phyloP scores from a whole-genome alignment of 257 asterid species.

The Asclepias syriaca region DNA sequence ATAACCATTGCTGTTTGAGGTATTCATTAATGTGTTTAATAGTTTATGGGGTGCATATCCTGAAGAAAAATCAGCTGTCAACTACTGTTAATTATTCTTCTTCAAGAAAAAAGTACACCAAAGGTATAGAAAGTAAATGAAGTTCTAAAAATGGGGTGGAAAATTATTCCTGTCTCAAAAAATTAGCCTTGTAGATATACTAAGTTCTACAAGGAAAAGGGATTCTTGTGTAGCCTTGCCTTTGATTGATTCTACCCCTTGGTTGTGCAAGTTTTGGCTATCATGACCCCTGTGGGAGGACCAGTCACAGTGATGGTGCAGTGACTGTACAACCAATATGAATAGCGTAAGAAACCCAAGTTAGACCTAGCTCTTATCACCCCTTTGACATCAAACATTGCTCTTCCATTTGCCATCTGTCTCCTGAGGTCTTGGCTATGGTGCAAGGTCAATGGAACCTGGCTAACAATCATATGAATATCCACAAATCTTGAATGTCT shows the following conservation, averaged over 20 bases:
- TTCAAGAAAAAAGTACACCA: not conserved
- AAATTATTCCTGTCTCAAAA: not conserved
- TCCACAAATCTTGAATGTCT: conserved; percentile 48
- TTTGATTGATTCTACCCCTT: conserved; percentile 34
- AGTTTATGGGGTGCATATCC: not conserved
- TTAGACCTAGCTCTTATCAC: conserved; percentile 56
- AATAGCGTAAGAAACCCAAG: conserved; percentile 59
- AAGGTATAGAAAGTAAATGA: not conserved
- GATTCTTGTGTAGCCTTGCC: not conserved
- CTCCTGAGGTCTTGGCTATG: conserved; percentile 43
- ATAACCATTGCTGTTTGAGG: not conserved
- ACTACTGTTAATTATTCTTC: not conserved
- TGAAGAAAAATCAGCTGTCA: not conserved
- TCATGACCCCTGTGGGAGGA: conserved; percentile 82
- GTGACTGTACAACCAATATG: conserved; percentile 61
- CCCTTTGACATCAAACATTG: conserved; percentile 58
- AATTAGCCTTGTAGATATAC: conserved; percentile 1
- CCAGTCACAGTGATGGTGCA: conserved; percentile 58
- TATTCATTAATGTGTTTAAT: not conserved
- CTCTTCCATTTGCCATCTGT: conserved; percentile 60
- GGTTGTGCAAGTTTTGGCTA: conserved; percentile 51
- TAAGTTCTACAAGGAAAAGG: conserved; percentile 6
- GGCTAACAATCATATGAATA: conserved; percentile 69
- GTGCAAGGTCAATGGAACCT: conserved; percentile 49
- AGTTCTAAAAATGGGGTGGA: not conserved